These are phyloP conservation scores for Candida easanensis DNA, from an alignment of 805 yeast species.

Conservation along the genomic window DNA sequence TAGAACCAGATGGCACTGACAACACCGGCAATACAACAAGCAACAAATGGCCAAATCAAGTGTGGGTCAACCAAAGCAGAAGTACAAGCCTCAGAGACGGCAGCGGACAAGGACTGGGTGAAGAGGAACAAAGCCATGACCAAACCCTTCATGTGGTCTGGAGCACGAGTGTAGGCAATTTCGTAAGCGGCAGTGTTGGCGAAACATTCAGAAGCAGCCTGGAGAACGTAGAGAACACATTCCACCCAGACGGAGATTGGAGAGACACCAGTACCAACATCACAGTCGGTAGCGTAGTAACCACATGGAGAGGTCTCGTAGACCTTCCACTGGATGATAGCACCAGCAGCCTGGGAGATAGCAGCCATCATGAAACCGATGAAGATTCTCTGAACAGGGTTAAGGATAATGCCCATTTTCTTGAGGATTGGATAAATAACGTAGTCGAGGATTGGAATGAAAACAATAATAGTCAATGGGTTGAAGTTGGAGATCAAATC, in stretches of 20 bases:
- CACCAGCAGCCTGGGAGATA: slow-evolving; percentile 30
- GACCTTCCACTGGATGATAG: slow-evolving; percentile 63
- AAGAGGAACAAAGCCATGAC: slow-evolving; percentile 56
- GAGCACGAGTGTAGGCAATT: slow-evolving; percentile 83
- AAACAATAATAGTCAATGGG: slow-evolving; percentile 72
- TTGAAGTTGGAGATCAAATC: slow-evolving; percentile 76
- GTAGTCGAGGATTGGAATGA: slow-evolving; percentile 69
- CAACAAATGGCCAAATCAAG: slow-evolving; percentile 65
- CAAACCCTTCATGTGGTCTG: slow-evolving; percentile 46
- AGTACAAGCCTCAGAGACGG: slow-evolving; percentile 69
- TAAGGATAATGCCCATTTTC: slow-evolving; percentile 48
- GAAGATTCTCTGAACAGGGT: slow-evolving; percentile 69
- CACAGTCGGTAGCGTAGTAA: slow-evolving; percentile 57
- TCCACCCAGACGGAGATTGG: slow-evolving; percentile 67
- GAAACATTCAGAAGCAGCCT: slow-evolving; percentile 74
- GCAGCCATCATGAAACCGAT: slow-evolving; percentile 69
- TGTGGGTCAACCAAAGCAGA: slow-evolving; percentile 68
- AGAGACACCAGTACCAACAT: slow-evolving; percentile 25
- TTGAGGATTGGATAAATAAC: slow-evolving; percentile 54
- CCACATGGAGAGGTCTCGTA: slow-evolving; percentile 75
- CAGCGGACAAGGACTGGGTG: slow-evolving; percentile 76
- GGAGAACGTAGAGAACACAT: slow-evolving; percentile 61
- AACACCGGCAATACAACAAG: slow-evolving; percentile 57
- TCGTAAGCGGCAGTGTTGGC: slow-evolving; percentile 82
- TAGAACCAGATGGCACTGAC: slow-evolving; percentile 59